Percentiles rank a stretch among this genome's conserved stretches.
Conservation (phyloP, 2,329 filamentous ascomycete genomes). For the Blastomyces emzantsi region DNA sequence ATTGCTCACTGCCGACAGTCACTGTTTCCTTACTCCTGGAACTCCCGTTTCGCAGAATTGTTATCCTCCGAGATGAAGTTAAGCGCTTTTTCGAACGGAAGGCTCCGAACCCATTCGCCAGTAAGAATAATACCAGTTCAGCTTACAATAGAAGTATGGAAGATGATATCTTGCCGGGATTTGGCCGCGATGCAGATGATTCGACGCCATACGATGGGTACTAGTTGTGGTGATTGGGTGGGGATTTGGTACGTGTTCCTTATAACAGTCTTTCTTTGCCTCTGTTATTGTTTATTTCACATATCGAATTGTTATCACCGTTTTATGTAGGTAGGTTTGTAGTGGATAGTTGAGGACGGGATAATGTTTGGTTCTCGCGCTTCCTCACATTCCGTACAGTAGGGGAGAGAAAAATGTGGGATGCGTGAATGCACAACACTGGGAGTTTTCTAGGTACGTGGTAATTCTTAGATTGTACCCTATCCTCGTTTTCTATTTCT, state of each 20-base stretch:
- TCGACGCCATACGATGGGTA: neutral
- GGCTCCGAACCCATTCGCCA: neutral
- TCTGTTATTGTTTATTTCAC: neutral
- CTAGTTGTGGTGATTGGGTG: neutral
- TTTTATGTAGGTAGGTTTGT: neutral
- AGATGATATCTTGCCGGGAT: neutral
- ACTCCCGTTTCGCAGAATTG: neutral
- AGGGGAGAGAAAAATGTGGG: neutral
- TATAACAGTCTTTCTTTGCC: neutral
- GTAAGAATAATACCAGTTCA: neutral
- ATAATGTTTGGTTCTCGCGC: neutral
- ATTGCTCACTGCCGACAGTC: neutral
- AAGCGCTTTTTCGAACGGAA: neutral
- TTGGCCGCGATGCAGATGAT: neutral
- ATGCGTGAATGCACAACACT: neutral
- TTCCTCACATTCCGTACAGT: neutral
- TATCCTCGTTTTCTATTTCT: neutral
- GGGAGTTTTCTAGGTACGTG: neutral
- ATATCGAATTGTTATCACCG: neutral
- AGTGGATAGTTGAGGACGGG: neutral
- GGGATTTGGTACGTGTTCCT: neutral
- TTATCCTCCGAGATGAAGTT: slow-evolving; percentile 1
- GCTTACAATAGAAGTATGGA: neutral
- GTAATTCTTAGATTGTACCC: neutral
- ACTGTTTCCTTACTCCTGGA: neutral